Base-by-base conservation (phyloP, 2,329 filamentous ascomycete genomes). In the Aureobasidium namibiae region DNA sequence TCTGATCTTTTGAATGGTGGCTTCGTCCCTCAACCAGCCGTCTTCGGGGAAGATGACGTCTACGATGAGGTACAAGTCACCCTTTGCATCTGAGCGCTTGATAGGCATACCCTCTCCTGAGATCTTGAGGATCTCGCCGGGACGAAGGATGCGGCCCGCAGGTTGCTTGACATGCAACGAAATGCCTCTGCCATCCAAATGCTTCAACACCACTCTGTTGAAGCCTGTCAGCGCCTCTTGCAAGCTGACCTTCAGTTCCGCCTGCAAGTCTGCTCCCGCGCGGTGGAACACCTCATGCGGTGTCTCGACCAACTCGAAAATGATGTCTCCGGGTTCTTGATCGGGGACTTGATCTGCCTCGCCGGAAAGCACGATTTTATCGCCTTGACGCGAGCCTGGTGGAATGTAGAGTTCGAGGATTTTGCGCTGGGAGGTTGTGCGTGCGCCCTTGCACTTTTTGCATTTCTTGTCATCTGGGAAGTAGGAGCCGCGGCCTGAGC, bases 401-500 rank as follows among this genome's bases (percentile, higher is more conserved):
- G 92, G 91, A 61, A 99, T 96, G 76, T 97, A 97, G 56, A 99
- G 87, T 76, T 99, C 94, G 62, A 99, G 80, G 3, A 92, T 89
- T 78, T 97, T 99, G 75, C 89, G 94, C 75, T 94, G 89, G 68
- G 91, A 87, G 45, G 85, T 84, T 14, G 90, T 91, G 63, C 90
- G 84, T 73, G 89, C 89, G 69, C 94, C 94, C 77, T 97, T 97
- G 84, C 94, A 99, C 79, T 94, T 96, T 81, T 95, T 96, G 80
- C 94, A 99, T 71, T 90, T 90, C 70, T 99, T 94, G 79, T 97
- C 97, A 70, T 96, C 90, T 74, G 92, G 92, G 77, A 86, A 95
- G 69, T 92, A 85, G 69, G 86, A 85, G 6, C 94, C 94, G n/a
- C 85, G 82, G 34, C 92, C 92, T 61, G 86, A 81, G 75, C 94